Base-by-base conservation (phyloP, 306 rosid species). In the Sicyos edulis region DNA sequence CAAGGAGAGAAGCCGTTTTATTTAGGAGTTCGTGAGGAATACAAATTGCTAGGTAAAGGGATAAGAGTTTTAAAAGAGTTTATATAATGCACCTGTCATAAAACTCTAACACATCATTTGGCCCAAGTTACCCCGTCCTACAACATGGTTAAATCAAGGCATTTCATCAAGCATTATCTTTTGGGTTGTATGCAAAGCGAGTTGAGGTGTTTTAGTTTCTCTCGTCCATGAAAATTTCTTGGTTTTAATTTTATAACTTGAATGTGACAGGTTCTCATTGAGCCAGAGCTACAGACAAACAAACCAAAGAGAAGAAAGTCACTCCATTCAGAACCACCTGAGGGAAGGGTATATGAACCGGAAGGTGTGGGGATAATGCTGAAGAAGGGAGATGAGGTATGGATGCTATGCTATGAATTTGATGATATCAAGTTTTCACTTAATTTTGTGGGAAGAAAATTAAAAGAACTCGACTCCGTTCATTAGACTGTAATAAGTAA, bases 341-440 rank as follows among this genome's bases (percentile, higher is more conserved):
- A 83, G 13, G 96, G 88, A 71, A 85, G 85, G 67, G 37, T 87
- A 49, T 92, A 92, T 76, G 88, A 86, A 75, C 81, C 86, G 72
- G 86, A 90, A 73, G 96, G 98, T 68, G 86, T 87, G 76, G 98
- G 98, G 54, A 78, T 81, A 80, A 79, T 40, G 78, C 91, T 90
- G 53, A 84, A 78, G 75, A 90, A 86, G 84, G 98, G 98, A 29
- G 90, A 92, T 20, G 90, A 88, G 98, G 98, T 92, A 53, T 73
- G 85, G 78, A n/a, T n/a, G n/a, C n/a, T n/a, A 62, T 34, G 4
- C 50, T 34, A 1, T 37, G 44, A 67, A 44, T 29, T 77, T 70
- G 21, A 15, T 34, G 21, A 15, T 29, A 16, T 4, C n/a, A 32
- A 16, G 12, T 22, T 60, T 59, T 29, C 66, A 21, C 15, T 58